phyloP scores from a whole-genome alignment of 2,329 filamentous ascomycete genomes.

The Chaetomium globosum region DNA sequence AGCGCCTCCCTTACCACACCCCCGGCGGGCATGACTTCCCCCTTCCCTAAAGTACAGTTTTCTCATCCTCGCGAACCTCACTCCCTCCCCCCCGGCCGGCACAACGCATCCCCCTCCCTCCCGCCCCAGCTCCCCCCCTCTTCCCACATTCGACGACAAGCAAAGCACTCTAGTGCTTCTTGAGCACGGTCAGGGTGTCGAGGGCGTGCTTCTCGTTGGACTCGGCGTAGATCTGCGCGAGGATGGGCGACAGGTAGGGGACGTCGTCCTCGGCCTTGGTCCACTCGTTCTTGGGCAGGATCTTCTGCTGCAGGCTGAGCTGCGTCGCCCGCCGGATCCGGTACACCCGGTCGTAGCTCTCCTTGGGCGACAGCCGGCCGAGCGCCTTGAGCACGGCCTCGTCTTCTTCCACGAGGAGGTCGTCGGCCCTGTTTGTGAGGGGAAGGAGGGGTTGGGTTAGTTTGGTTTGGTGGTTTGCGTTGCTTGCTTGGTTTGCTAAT shows the following conservation, averaged over 20 bases:
- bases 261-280: slow-evolving; percentile 60
- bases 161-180: slow-evolving; percentile 47
- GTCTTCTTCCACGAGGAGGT: slow-evolving; percentile 91
- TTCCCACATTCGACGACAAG: background rate
- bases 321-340: slow-evolving; percentile 95
- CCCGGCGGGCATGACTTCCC: background rate
- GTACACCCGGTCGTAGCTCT: slow-evolving; percentile 95
- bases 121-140: background rate
- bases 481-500: background rate
- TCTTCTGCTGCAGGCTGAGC: slow-evolving; percentile 64
- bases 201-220: slow-evolving; percentile 55
- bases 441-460: background rate
- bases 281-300: slow-evolving; percentile 65
- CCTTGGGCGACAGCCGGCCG: slow-evolving; percentile 85
- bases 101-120: background rate
- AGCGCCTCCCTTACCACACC: slow-evolving; percentile 2
- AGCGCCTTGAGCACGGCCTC: slow-evolving; percentile 83
- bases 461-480: background rate
- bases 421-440: slow-evolving; percentile 71
- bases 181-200: slow-evolving; percentile 54
- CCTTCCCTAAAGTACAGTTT: slow-evolving; percentile 21
- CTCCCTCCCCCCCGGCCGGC: background rate
- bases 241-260: slow-evolving; percentile 58
- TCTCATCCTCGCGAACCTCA: background rate
- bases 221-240: slow-evolving; percentile 55